These are phyloP conservation scores for Epichloe bromicola DNA, from an alignment of 2,329 filamentous ascomycete species.

Conservation along the genomic window DNA sequence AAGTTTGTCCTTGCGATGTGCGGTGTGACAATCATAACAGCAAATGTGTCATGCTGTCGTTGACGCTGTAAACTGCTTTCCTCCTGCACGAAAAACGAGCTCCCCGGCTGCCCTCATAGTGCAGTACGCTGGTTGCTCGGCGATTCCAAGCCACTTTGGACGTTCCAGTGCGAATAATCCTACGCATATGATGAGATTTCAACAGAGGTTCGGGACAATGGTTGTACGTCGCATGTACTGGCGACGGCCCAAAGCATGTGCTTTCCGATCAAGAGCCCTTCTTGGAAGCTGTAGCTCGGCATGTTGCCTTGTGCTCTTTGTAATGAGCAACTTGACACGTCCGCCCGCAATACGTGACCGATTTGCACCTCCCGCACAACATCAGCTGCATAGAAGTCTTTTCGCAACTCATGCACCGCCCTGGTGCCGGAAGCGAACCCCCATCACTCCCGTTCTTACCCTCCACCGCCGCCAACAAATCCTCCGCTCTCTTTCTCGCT, in stretches of 20 bases:
- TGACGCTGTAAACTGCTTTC: background rate
- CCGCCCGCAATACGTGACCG: slow-evolving; percentile 6
- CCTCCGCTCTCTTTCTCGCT: slow-evolving; percentile 19
- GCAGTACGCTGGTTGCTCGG: no score
- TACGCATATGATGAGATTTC: no score
- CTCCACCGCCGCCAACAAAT: slow-evolving; percentile 12
- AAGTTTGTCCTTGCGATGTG: no score
- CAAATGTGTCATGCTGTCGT: background rate
- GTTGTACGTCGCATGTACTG: no score
- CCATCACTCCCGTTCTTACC: background rate
- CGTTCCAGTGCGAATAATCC: no score
- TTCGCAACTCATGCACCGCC: slow-evolving; percentile 6
- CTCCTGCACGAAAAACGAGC: no score
- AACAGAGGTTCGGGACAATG: no score
- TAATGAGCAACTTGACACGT: slow-evolving; percentile 7
- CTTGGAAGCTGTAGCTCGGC: background rate
- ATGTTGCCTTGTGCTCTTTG: slow-evolving; percentile 8
- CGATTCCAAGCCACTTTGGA: no score
- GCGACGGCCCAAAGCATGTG: no score
- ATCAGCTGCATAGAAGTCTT: slow-evolving; percentile 5
- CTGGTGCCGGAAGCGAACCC: background rate
- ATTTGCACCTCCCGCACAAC: slow-evolving; percentile 9
- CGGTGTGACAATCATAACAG: background rate
- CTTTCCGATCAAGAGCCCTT: no score
- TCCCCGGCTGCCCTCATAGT: no score